Percentiles rank a stretch among this genome's conserved stretches.
phyloP scores from a whole-genome alignment of 768 basidiomycete genomes.

The Leccinum rimulosum region DNA sequence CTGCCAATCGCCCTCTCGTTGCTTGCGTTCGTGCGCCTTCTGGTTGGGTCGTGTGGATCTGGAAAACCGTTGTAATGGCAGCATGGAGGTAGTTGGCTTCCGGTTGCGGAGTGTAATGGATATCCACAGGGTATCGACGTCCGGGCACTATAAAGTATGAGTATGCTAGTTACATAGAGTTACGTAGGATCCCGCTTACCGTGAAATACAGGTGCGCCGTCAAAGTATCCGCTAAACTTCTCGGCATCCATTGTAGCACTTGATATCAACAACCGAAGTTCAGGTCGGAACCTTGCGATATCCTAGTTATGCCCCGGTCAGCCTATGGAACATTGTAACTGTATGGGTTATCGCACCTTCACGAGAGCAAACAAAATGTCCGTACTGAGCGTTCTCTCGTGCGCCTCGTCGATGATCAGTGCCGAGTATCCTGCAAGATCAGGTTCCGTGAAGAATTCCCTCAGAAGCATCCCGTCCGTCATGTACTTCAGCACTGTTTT shows the following conservation, averaged over 20 bases:
- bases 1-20: too few species aligned
- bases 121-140: slow-evolving; percentile 95
- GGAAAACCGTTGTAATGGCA: slow-evolving; percentile 97
- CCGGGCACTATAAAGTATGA: slow-evolving; percentile 71
- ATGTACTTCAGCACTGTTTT: slow-evolving; percentile 99
- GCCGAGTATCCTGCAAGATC: slow-evolving; percentile 91
- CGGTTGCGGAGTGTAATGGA: slow-evolving; percentile 98
- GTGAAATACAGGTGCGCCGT: slow-evolving; percentile 92
- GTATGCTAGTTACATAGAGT: background rate
- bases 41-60: slow-evolving; percentile 98
- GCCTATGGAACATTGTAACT: slow-evolving; percentile 16
- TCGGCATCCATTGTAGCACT: slow-evolving; percentile 97
- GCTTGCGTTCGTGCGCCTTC: slow-evolving; percentile 48
- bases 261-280: slow-evolving; percentile 89
- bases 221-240: slow-evolving; percentile 97
- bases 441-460: slow-evolving; percentile 97
- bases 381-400: slow-evolving; percentile 95
- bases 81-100: slow-evolving; percentile 99
- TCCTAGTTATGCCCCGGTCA: slow-evolving; percentile 52
- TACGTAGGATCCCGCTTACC: slow-evolving; percentile 44
- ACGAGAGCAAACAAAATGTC: slow-evolving; percentile 98
- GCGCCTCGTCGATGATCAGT: slow-evolving; percentile 97
- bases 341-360: slow-evolving; percentile 66
- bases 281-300: slow-evolving; percentile 94
- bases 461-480: slow-evolving; percentile 98